Evolutionary conservation across 768 basidiomycete species (phyloP), one percentile per base, ranked within the genome.

Genomic region (Naganishia randhawae): DNA sequence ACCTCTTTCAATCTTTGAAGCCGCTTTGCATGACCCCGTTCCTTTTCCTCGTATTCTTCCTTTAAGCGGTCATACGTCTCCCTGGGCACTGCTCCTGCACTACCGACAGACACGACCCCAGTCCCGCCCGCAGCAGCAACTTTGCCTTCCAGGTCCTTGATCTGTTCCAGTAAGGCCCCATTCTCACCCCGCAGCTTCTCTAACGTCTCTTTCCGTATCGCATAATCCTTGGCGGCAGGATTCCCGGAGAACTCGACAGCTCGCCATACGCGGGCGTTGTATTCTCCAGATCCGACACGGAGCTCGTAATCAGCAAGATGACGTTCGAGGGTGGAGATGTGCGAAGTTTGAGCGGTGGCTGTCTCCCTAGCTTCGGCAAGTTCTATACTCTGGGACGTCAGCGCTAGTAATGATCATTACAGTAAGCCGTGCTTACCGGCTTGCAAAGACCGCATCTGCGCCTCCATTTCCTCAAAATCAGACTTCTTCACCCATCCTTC

Each of bases 181-280:
- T 97, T 99, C 82, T 99, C 95, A 50, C 80, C 82, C 79, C 85
- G 86, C 37, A 97, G 81, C 25, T 88, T 82, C 41, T 92, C 87
- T 81, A 97, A 83, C 22, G 84, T 87, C 25, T 84, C 87, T 71
- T 87, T 84, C 54, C 92, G 84, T 32, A 91, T 81, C 51, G 90
- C 89, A 16, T 85, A 85, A 86, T 91, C 91, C 71, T 87, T 83
- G 71, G 87, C 84, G n/a, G 89, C 90, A 0, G 94, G 94, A 73
- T 93, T 94, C 51, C 89, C 86, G 9, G 79, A 80, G 71, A 94
- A 79, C 55, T 85, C 76, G 52, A 79, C 66, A 54, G 71, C 73
- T 32, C 78, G 68, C 68, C 76, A 76, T 35, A 67, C 55, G 22
- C 66, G 65, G 5, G 78, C 72, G 55, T 79, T 78, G 69, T 78